These are phyloP conservation scores for Geoglossum cookeanum DNA, from an alignment of 2,329 filamentous ascomycete species.

Conservation along the genomic window DNA sequence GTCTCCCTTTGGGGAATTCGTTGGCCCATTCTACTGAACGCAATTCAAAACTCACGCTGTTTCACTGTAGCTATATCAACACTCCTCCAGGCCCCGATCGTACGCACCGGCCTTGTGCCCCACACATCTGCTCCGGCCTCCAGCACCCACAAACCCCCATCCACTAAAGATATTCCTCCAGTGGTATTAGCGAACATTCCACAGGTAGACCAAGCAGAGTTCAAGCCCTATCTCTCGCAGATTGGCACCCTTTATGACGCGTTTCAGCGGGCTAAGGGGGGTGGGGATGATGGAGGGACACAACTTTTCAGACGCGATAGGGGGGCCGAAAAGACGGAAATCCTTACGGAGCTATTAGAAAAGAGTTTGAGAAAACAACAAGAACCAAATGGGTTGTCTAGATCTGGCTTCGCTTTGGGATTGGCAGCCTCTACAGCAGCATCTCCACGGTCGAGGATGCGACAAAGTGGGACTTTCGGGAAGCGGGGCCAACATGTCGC, in stretches of 20 bases:
- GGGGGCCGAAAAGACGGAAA: slow-evolving; percentile 25
- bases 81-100: slow-evolving; percentile 75
- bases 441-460: slow-evolving; percentile 28
- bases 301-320: slow-evolving; percentile 28
- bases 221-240: slow-evolving; percentile 67
- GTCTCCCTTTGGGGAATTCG: background rate
- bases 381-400: slow-evolving; percentile 13
- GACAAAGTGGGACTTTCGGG: slow-evolving; percentile 24
- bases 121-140: slow-evolving; percentile 50
- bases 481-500: slow-evolving; percentile 49
- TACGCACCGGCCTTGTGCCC: slow-evolving; percentile 69
- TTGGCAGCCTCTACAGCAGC: slow-evolving; percentile 16
- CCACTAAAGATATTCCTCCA: slow-evolving; percentile 75
- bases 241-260: slow-evolving; percentile 80
- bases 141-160: slow-evolving; percentile 66
- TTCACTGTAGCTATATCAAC: slow-evolving; percentile 58
- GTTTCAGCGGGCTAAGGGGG: slow-evolving; percentile 65
- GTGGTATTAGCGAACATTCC: slow-evolving; percentile 79
- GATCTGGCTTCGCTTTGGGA: slow-evolving; percentile 8
- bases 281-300: slow-evolving; percentile 41
- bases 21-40: background rate
- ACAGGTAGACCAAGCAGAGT: slow-evolving; percentile 60
- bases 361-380: slow-evolving; percentile 18
- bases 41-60: background rate
- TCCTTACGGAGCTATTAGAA: slow-evolving; percentile 29